These are phyloP conservation scores for Cutaneotrichosporon cutaneum DNA, from an alignment of 1,284 basidiomycete species.

Conservation along the genomic window DNA sequence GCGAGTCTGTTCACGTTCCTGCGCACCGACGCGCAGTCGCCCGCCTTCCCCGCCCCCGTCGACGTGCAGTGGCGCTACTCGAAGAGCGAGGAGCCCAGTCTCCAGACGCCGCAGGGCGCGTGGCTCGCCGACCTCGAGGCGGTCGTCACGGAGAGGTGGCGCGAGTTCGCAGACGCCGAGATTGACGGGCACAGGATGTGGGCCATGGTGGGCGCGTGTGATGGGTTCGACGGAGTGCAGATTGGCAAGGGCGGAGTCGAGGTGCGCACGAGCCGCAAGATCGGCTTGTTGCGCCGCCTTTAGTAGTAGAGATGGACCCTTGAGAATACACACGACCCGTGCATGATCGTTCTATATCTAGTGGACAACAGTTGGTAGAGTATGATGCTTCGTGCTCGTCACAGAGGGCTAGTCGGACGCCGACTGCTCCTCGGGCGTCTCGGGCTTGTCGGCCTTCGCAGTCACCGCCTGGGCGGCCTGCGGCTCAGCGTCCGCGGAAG, in stretches of 20 bases:
- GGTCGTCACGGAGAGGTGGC: conserved; percentile 39
- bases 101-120: conserved; percentile 44
- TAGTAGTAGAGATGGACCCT: background rate
- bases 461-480: background rate
- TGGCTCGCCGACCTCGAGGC: conserved; percentile 39
- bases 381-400: background rate
- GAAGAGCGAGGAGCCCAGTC: conserved; percentile 67
- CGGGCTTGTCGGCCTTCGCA: too few species aligned
- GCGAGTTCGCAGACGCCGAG: conserved; percentile 15
- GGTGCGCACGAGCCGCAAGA: conserved; percentile 10
- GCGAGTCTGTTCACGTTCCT: conserved; percentile 82
- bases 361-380: background rate
- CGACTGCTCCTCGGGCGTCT: background rate
- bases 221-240: conserved; percentile 21
- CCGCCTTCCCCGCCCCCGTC: conserved; percentile 19
- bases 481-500: too few species aligned
- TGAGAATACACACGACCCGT: background rate
- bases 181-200: conserved; percentile 22
- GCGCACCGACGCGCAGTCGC: conserved; percentile 57
- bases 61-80: conserved; percentile 65
- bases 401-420: background rate
- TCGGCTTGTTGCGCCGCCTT: conserved; percentile 17
- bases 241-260: conserved; percentile 18
- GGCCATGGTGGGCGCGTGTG: conserved; percentile 27
- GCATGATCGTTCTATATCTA: background rate